Evolutionary conservation across 2,329 filamentous ascomycete species (phyloP).

Genomic region (Ascomycota sp.): DNA sequence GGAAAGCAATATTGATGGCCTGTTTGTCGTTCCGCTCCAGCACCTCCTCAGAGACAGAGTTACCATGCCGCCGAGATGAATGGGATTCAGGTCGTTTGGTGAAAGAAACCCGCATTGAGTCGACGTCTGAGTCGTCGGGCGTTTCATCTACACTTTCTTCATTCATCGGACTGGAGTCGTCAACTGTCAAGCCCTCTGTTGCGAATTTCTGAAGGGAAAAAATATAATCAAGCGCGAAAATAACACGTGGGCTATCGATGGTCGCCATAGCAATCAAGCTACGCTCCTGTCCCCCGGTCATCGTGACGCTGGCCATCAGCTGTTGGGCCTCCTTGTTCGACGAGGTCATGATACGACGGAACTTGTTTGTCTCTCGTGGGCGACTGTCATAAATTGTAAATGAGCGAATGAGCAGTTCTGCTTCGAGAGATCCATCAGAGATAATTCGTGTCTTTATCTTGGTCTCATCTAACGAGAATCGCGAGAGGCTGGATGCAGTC

Average conservation of each 20-base stretch:
- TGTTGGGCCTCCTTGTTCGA: conserved; percentile 92
- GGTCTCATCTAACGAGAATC: conserved; percentile 86
- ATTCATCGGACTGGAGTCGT: conserved; percentile 33
- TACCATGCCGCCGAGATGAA: conserved; percentile 8
- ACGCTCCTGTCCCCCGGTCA: conserved; percentile 65
- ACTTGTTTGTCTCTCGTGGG: conserved; percentile 80
- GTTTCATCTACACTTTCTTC: conserved; percentile 34
- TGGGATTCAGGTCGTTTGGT: conserved; percentile 12
- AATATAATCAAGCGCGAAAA: conserved; percentile 88
- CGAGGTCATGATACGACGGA: conserved; percentile 92
- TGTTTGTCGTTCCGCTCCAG: conserved; percentile 5
- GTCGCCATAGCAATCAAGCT: conserved; percentile 81
- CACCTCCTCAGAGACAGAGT: conserved; percentile 2
- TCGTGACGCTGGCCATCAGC: conserved; percentile 92
- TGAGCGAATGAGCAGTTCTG: conserved; percentile 79
- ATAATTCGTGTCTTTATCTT: conserved; percentile 83
- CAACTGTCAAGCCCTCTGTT: conserved; percentile 43
- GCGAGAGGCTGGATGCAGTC: conserved; percentile 65
- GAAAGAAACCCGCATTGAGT: conserved; percentile 30
- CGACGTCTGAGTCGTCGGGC: conserved; percentile 36
- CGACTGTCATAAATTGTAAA: conserved; percentile 91
- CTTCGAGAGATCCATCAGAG: conserved; percentile 77
- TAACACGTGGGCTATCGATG: conserved; percentile 82
- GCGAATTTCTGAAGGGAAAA: conserved; percentile 75
- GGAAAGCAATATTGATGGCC: conserved; percentile 61